A percentile compares a stretch with the other conserved stretches of the same genome.
These are phyloP conservation scores for Leccinum subspadiceum DNA, from an alignment of 1,284 basidiomycete species.

Conservation along the genomic window DNA sequence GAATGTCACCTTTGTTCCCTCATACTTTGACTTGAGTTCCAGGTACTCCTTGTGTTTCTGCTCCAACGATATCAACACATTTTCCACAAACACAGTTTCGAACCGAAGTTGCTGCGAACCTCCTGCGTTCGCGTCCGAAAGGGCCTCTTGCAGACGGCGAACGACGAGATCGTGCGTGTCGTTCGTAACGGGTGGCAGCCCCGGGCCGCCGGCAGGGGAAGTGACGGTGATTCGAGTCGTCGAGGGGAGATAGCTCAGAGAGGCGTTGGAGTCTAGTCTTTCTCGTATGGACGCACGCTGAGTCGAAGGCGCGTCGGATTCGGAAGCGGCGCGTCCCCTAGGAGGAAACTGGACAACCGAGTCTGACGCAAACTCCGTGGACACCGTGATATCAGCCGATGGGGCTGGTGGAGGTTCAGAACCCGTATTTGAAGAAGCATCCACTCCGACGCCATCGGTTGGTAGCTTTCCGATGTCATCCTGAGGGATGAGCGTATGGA, in stretches of 20 bases:
- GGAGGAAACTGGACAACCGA: conserved; percentile 15
- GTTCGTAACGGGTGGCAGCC: conserved; percentile 30
- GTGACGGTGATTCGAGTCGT: conserved; percentile 45
- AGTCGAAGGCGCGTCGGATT: conserved; percentile 18
- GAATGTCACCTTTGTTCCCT: conserved; percentile 74
- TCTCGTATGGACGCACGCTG: conserved; percentile 11
- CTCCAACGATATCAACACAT: conserved; percentile 69
- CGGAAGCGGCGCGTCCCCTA: conserved; percentile 25
- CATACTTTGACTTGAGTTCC: conserved; percentile 75
- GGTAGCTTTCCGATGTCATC: conserved; percentile 27
- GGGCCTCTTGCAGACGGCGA: conserved; percentile 55
- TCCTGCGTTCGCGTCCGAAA: conserved; percentile 63
- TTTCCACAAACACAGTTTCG: conserved; percentile 73
- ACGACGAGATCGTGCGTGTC: conserved; percentile 49
- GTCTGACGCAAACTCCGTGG: conserved; percentile 15
- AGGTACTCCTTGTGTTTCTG: conserved; percentile 61
- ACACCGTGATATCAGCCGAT: conserved; percentile 3
- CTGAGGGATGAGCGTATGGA: conserved; percentile 32
- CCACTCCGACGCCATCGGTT: background rate
- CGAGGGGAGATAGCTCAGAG: conserved; percentile 19
- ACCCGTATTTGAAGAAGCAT: background rate
- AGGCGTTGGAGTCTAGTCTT: conserved; percentile 20
- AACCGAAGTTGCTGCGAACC: conserved; percentile 67
- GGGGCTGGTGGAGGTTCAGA: background rate
- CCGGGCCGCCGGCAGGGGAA: conserved; percentile 36